phyloP scores from a whole-genome alignment of 2,329 filamentous ascomycete species.

The Huntiella abstrusa region DNA sequence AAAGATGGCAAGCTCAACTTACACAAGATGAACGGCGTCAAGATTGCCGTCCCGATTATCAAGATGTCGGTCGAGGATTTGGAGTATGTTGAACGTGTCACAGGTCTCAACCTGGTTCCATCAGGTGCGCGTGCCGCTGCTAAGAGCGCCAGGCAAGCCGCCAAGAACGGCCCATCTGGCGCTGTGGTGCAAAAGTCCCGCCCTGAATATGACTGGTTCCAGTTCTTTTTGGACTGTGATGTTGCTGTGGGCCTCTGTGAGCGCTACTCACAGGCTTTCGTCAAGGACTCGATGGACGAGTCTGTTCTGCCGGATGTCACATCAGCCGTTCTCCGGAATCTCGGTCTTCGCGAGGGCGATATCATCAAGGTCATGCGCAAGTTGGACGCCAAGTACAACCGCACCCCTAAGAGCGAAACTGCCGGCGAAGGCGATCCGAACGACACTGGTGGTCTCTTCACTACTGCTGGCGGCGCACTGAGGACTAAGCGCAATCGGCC shows the following conservation, averaged over 20 bases:
- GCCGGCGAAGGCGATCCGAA: conserved; percentile 39
- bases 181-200: conserved; percentile 41
- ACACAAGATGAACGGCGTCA: conserved; percentile 94
- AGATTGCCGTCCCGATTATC: conserved; percentile 83
- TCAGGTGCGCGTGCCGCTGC: conserved; percentile 10
- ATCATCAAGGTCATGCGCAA: conserved; percentile 88
- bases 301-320: conserved; percentile 82
- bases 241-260: conserved; percentile 87
- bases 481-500: conserved; percentile 91
- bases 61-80: conserved; percentile 96
- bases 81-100: conserved; percentile 71
- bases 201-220: conserved; percentile 91
- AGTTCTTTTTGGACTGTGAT: conserved; percentile 88
- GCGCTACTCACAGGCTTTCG: conserved; percentile 77
- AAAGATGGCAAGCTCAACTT: conserved; percentile 94
- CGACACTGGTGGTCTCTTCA: conserved; percentile 59
- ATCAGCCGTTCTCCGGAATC: conserved; percentile 58
- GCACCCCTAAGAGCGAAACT: conserved; percentile 35
- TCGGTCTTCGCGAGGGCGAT: conserved; percentile 91
- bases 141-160: conserved; percentile 30
- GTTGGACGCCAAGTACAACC: conserved; percentile 62
- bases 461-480: conserved; percentile 74
- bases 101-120: conserved; percentile 10
- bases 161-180: conserved; percentile 26
- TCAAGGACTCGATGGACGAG: conserved; percentile 88